Base-by-base conservation (phyloP, 805 yeast genomes). In the Starmerella apis region DNA sequence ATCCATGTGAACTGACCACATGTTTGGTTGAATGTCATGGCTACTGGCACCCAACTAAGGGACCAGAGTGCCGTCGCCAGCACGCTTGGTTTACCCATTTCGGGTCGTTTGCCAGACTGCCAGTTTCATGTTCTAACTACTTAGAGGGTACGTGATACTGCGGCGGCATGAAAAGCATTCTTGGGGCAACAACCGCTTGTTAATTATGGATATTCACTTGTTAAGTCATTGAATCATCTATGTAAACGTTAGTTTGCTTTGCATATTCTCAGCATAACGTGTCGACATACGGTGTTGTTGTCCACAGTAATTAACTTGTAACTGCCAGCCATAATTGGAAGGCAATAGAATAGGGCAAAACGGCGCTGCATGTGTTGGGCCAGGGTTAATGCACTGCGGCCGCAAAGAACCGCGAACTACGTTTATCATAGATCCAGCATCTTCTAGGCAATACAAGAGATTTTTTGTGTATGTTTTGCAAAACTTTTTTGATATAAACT, bases 41-140 rank as follows among this genome's bases (percentile, higher is more conserved):
- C 64, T 42, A 86, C 95, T 0, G 96, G 96, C 25, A 86, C 65
- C 95, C 95, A 87, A 16, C 83, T 68, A 14, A 76, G 56, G 45
- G 74, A 68, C 37, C 68, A 61, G 18, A 76, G 43, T 2, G 55
- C 49, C 24, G 56, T 35, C 30, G 50, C 28, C 38, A 46, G 30
- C 22, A 46, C 41, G 51, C n/a, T 20, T 13, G 16, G 31, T 23
- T 25, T 14, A 4, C 25, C 49, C 35, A 39, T 39, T 3, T n/a
- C 25, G 37, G 35, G 4, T 18, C 16, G n/a, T n/a, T n/a, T n/a
- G n/a, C n/a, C n/a, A 14, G 35, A 6, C n/a, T n/a, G 35, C 35
- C n/a, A 7, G 35, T n/a, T 31, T 31, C n/a, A n/a, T 31, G 35
- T n/a, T 8, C 4, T 13, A 31, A 18, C n/a, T 10, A n/a, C 11